phyloP scores from a whole-genome alignment of 2,329 filamentous ascomycete genomes.

The Alternaria triticina region DNA sequence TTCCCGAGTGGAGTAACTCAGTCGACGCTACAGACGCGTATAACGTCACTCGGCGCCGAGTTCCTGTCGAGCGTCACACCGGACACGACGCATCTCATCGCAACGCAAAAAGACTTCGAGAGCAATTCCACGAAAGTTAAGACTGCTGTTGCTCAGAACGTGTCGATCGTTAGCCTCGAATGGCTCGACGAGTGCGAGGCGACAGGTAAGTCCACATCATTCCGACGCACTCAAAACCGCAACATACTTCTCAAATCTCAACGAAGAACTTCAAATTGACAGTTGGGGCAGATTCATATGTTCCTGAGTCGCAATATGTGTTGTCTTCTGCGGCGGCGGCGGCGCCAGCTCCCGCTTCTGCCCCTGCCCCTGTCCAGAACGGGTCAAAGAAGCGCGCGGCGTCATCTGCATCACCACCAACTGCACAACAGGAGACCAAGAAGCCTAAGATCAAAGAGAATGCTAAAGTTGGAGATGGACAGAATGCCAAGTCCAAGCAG shows the following conservation, averaged over 20 bases:
- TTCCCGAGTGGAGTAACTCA: conserved; percentile 62
- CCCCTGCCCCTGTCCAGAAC: conserved; percentile 16
- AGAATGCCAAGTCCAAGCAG: conserved; percentile 52
- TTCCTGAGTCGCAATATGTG: conserved; percentile 50
- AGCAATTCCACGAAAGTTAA: conserved; percentile 60
- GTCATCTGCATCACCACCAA: conserved; percentile 24
- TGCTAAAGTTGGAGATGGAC: conserved; percentile 52
- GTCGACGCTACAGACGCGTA: conserved; percentile 54
- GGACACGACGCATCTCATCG: conserved; percentile 63
- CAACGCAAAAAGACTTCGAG: conserved; percentile 60
- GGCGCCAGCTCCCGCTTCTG: conserved; percentile 5
- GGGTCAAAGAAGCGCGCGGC: conserved; percentile 42
- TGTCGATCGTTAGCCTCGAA: conserved; percentile 64
- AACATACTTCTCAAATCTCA: neutral
- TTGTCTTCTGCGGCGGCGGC: conserved; percentile 26
- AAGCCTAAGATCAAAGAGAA: conserved; percentile 36
- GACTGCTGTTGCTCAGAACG: conserved; percentile 54
- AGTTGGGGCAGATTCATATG: conserved; percentile 27
- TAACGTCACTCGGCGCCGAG: conserved; percentile 59
- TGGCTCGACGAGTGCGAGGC: conserved; percentile 68
- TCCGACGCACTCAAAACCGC: neutral
- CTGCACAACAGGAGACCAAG: conserved; percentile 23
- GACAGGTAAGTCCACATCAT: conserved; percentile 36
- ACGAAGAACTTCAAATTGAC: neutral
- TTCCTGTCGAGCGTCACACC: conserved; percentile 57